Conservation (phyloP, 1,284 basidiomycete species). For the Boletus subluridellus region DNA sequence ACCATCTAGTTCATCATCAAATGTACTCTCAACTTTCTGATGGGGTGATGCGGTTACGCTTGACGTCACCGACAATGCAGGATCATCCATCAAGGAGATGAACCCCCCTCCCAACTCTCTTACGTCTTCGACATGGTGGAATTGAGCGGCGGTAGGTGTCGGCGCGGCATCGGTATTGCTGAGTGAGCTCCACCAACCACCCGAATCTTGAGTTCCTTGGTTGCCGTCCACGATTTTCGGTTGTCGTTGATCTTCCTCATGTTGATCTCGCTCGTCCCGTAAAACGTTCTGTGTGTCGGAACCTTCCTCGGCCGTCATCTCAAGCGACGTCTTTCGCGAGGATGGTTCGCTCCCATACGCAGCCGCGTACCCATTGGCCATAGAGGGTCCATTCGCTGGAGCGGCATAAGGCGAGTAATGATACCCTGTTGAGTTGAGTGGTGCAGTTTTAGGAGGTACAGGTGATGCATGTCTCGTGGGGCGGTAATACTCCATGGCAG, state of each 20-base stretch:
- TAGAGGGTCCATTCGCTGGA: constrained; percentile 27
- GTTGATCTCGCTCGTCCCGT: constrained; percentile 1
- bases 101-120: constrained; percentile 59
- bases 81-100: constrained; percentile 80
- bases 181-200: constrained; percentile 62
- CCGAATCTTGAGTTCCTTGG: constrained; percentile 37
- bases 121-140: constrained; percentile 49
- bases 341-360: constrained; percentile 24
- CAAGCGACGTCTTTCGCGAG: constrained; percentile 32
- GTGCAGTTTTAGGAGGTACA: constrained; percentile 33
- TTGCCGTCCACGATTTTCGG: constrained; percentile 1
- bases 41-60: constrained; percentile 22
- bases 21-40: constrained; percentile 28
- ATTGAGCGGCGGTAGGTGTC: constrained; percentile 68
- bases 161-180: constrained; percentile 45
- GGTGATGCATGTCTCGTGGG: constrained; percentile 48
- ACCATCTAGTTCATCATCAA: constrained; percentile 79
- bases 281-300: constrained; percentile 15
- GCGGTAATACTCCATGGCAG: constrained; percentile 69
- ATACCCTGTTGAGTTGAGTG: constrained; percentile 25
- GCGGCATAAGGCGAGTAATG: constrained; percentile 32
- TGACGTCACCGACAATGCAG: constrained; percentile 45
- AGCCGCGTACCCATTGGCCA: constrained; percentile 30
- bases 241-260: constrained; percentile 3
- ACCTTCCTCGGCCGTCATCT: constrained; percentile 37